These are phyloP conservation scores for Eimeria brunetti DNA, from an alignment of 169 alveolate species.

Conservation along the genomic window DNA sequence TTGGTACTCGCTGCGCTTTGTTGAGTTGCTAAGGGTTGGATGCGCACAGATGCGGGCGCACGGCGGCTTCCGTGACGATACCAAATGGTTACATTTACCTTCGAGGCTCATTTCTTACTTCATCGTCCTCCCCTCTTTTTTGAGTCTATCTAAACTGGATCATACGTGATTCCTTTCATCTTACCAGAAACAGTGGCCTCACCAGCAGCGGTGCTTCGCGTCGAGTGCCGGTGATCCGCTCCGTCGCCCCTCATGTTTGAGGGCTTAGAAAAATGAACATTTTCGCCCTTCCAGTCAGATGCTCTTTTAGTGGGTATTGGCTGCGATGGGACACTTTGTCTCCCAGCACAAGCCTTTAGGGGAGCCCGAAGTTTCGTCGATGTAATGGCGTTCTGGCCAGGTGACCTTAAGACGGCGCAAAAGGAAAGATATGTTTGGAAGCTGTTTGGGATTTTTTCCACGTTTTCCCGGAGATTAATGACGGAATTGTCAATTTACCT, in stretches of 20 bases:
- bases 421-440: neutral
- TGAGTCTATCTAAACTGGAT: neutral
- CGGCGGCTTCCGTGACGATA: conserved; percentile 60
- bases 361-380: conserved; percentile 8
- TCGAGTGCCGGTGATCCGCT: conserved; percentile 23
- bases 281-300: neutral
- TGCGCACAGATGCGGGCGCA: conserved; percentile 64
- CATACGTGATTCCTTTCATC: neutral
- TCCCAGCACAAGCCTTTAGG: neutral
- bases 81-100: conserved; percentile 1
- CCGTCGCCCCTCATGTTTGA: neutral
- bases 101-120: neutral
- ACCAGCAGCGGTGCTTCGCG: conserved; percentile 29
- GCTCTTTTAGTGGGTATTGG: neutral
- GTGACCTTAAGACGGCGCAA: conserved; percentile 20
- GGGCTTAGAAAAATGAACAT: neutral
- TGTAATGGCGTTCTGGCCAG: conserved; percentile 8
- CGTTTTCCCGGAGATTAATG: neutral
- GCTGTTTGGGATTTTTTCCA: neutral
- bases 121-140: no score
- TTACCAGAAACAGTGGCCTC: neutral
- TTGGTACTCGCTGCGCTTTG: neutral
- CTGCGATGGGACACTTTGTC: conserved; percentile 16
- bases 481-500: neutral
- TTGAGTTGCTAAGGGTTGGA: neutral